Evolutionary conservation across 2,329 filamentous ascomycete species (phyloP).

Genomic region (Fusarium transvaalense): DNA sequence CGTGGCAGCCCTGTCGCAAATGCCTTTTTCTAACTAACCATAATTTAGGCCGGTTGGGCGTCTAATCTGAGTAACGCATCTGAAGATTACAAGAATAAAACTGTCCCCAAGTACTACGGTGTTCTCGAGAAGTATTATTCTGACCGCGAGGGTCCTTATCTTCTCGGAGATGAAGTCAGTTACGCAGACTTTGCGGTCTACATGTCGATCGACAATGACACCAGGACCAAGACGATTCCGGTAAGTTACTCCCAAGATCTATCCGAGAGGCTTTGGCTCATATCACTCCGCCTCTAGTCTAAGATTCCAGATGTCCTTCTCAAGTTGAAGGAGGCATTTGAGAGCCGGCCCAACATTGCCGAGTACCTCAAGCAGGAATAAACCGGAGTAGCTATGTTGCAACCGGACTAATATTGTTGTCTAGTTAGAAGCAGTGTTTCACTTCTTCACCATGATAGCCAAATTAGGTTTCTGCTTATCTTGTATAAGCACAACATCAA

Average conservation of each 20-base stretch:
- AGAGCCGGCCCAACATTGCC: conserved; percentile 26
- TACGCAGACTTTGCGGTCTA: conserved; percentile 33
- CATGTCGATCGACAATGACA: conserved; percentile 32
- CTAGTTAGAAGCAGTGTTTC: too few species aligned
- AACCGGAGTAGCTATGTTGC: too few species aligned
- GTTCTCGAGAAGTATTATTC: conserved; percentile 26
- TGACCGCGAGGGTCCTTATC: conserved; percentile 29
- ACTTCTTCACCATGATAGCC: too few species aligned
- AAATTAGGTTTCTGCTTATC: too few species aligned
- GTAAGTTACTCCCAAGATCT: not conserved
- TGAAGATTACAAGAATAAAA: conserved; percentile 29
- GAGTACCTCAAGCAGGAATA: conserved; percentile 27
- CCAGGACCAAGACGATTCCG: conserved; percentile 20
- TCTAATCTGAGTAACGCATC: not conserved
- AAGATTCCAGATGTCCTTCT: conserved; percentile 21
- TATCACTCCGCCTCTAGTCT: accelerated
- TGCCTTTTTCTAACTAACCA: too few species aligned
- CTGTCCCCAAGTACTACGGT: conserved; percentile 20
- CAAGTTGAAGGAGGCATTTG: conserved; percentile 27
- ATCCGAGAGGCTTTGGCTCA: accelerated
- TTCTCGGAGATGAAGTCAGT: conserved; percentile 24
- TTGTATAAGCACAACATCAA: too few species aligned
- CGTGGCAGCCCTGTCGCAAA: accelerated
- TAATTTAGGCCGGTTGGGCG: conserved; percentile 28
- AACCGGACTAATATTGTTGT: too few species aligned